These are phyloP conservation scores for Nephelium lappaceum DNA, from an alignment of 345 rosid species.

Conservation along the genomic window DNA sequence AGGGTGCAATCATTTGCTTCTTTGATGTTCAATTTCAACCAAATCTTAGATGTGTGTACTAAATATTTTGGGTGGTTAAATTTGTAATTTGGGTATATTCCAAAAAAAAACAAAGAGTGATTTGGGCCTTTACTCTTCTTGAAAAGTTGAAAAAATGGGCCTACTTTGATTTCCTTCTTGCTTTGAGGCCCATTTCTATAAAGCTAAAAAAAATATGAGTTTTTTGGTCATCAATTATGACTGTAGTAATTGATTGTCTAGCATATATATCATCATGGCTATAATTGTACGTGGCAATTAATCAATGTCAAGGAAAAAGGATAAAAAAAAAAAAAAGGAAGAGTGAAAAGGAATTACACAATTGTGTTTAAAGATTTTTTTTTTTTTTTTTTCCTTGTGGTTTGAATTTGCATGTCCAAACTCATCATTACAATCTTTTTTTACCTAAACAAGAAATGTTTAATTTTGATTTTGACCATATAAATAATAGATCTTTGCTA, in stretches of 20 bases:
- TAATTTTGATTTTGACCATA: neutral
- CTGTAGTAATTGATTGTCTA: neutral
- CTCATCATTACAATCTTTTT: constrained; percentile 6
- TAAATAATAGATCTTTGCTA: neutral
- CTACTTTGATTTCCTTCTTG: neutral
- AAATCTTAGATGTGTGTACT: neutral
- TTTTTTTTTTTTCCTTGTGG: neutral
- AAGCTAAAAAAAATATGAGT: neutral
- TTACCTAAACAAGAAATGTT: neutral
- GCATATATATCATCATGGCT: neutral
- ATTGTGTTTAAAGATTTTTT: constrained; percentile 7
- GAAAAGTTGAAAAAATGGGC: neutral
- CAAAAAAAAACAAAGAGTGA: neutral
- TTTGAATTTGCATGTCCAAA: constrained; percentile 1
- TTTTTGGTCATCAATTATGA: neutral
- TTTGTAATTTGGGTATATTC: neutral
- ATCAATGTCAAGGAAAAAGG: neutral
- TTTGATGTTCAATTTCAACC: neutral
- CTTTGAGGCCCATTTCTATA: constrained; percentile 1
- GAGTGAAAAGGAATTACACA: neutral
- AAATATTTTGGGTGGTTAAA: too few relatives aligned
- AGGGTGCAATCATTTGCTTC: constrained; percentile 1
- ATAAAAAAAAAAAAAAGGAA: neutral
- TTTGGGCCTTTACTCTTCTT: neutral
- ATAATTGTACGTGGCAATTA: neutral